Percentiles rank a stretch among this genome's conserved stretches.
Evolutionary conservation across 345 rosid species (phyloP).

Genomic region (Pugionium cornutum): DNA sequence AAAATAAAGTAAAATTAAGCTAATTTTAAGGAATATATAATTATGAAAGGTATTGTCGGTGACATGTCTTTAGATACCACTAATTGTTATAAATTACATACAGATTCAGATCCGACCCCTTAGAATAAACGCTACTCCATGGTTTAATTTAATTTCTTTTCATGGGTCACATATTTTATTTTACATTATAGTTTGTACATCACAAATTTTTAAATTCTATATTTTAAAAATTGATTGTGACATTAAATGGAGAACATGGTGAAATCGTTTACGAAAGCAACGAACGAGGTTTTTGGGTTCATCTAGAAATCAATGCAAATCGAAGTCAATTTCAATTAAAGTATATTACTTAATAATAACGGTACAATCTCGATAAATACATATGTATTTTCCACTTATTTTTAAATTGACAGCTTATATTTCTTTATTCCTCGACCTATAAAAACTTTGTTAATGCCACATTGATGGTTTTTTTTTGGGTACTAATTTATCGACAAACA

Average conservation of each 20-base stretch:
- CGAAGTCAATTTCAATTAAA: conserved; percentile 24
- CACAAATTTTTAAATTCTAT: too few species aligned
- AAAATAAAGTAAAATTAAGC: too few species aligned
- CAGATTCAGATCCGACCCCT: too few species aligned
- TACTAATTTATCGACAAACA: too few species aligned
- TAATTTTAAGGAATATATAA: conserved; percentile 8
- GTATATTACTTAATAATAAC: conserved; percentile 11
- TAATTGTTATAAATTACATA: not conserved
- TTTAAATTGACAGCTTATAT: conserved; percentile 15
- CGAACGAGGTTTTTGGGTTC: conserved; percentile 32
- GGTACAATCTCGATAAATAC: conserved; percentile 23
- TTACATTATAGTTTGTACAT: too few species aligned
- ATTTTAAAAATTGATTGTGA: too few species aligned
- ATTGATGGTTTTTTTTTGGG: too few species aligned
- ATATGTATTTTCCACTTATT: not conserved
- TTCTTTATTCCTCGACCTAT: not conserved
- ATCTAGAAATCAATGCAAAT: conserved; percentile 18
- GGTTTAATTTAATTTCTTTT: too few species aligned
- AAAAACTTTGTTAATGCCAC: too few species aligned
- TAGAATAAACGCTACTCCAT: too few species aligned
- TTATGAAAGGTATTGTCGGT: conserved; percentile 29
- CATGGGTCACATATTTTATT: too few species aligned
- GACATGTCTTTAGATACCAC: conserved; percentile 12
- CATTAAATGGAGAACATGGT: conserved; percentile 29
- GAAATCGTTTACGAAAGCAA: conserved; percentile 34